Conservation (phyloP, 768 basidiomycete genomes). For the Tylopilus vinaceipallidus region DNA sequence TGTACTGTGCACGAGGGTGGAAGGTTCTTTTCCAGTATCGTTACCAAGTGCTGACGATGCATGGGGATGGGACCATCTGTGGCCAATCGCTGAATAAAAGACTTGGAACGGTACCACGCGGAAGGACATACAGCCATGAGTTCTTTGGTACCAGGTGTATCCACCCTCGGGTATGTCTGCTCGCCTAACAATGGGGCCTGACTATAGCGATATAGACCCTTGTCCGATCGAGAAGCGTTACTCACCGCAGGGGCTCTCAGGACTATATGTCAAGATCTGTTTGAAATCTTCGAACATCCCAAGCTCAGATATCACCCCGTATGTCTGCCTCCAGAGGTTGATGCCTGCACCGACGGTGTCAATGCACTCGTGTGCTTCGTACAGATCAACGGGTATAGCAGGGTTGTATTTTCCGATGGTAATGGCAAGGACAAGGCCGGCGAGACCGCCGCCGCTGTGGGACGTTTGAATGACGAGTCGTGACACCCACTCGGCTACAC, state of each 20-base stretch:
- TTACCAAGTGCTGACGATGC: constrained; percentile 25
- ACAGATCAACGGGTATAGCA: constrained; percentile 40
- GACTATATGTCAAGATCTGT: constrained; percentile 10
- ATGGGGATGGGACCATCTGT: constrained; percentile 7
- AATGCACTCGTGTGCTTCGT: constrained; percentile 45
- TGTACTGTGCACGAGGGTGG: constrained; percentile 20
- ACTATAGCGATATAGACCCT: constrained; percentile 26
- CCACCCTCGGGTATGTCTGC: constrained; percentile 35
- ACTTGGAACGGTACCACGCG: neutral
- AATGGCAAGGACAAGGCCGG: constrained; percentile 42
- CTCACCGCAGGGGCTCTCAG: constrained; percentile 16
- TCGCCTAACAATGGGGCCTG: constrained; percentile 4
- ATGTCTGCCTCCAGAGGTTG: constrained; percentile 46
- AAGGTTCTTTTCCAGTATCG: constrained; percentile 16
- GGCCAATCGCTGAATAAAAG: neutral
- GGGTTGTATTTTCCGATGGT: constrained; percentile 35
- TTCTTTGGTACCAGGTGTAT: constrained; percentile 25
- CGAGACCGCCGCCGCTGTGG: constrained; percentile 41
- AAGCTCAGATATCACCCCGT: constrained; percentile 43
- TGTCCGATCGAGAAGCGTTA: neutral
- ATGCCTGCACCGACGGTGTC: constrained; percentile 42
- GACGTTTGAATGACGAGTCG: neutral
- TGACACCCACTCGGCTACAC: neutral
- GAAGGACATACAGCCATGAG: constrained; percentile 19
- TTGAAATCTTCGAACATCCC: constrained; percentile 38